phyloP scores from a whole-genome alignment of 768 basidiomycete genomes.

The Pluteus cervinus region DNA sequence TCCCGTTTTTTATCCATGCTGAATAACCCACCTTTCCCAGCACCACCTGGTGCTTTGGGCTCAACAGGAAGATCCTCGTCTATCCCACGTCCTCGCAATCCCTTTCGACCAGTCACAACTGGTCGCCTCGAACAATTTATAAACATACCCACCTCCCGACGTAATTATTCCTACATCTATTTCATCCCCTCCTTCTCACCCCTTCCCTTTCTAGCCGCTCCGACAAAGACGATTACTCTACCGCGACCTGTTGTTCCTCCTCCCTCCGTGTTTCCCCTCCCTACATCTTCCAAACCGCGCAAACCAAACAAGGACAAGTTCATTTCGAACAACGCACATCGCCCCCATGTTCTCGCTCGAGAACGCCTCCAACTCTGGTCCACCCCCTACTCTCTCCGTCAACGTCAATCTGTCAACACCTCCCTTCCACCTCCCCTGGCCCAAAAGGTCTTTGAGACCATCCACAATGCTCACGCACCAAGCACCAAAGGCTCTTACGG shows the following conservation, averaged over 20 bases:
- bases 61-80: too few species aligned
- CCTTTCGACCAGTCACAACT: too few species aligned
- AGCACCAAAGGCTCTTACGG: slow-evolving; percentile 19
- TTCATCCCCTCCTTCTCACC: not conserved
- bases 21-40: slow-evolving; percentile 5
- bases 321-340: not conserved
- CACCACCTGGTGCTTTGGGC: too few species aligned
- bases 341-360: slow-evolving; percentile 13
- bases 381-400: slow-evolving; percentile 8
- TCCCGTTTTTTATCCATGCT: not conserved
- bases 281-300: too few species aligned
- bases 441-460: not conserved
- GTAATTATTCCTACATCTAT: not conserved
- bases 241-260: too few species aligned
- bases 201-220: slow-evolving; percentile 6
- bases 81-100: too few species aligned
- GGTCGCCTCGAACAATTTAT: too few species aligned
- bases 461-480: slow-evolving; percentile 11
- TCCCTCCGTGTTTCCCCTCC: too few species aligned
- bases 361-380: slow-evolving; percentile 12
- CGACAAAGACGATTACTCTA: too few species aligned
- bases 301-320: too few species aligned
- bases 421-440: slow-evolving; percentile 8
- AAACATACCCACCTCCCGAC: too few species aligned
- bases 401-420: not conserved